Conservation (phyloP, 1,139 yeast genomes). For the Keqinozyma sinolaborantium region DNA sequence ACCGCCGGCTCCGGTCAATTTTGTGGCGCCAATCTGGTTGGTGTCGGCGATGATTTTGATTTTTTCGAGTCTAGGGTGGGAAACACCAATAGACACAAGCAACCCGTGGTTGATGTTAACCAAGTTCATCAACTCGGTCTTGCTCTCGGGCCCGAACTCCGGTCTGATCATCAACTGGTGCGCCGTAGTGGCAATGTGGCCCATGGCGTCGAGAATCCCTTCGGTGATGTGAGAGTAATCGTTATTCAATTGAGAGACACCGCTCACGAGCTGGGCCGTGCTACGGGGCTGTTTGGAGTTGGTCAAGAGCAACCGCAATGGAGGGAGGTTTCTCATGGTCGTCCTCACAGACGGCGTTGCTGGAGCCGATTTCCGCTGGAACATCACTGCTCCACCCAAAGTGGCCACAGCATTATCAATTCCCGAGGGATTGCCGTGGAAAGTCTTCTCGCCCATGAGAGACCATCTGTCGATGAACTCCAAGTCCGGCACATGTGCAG, state of each 20-base stretch:
- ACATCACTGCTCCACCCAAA: slow-evolving; percentile 93
- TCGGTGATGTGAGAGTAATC: slow-evolving; percentile 53
- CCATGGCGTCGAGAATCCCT: slow-evolving; percentile 70
- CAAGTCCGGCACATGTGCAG: slow-evolving; percentile 42
- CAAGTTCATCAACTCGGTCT: slow-evolving; percentile 53
- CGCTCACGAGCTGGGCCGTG: slow-evolving; percentile 78
- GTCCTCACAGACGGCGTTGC: slow-evolving; percentile 57
- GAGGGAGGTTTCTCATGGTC: slow-evolving; percentile 70
- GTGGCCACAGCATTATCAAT: slow-evolving; percentile 96
- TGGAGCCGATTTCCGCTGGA: slow-evolving; percentile 59
- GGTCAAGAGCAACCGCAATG: slow-evolving; percentile 69
- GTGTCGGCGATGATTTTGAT: slow-evolving; percentile 63
- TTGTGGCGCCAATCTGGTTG: slow-evolving; percentile 74
- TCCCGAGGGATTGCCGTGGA: slow-evolving; percentile 97
- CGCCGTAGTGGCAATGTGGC: slow-evolving; percentile 64
- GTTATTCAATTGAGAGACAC: slow-evolving; percentile 57
- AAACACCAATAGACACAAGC: slow-evolving; percentile 81
- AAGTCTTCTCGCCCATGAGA: slow-evolving; percentile 88
- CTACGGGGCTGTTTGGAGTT: slow-evolving; percentile 85
- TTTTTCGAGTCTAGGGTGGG: slow-evolving; percentile 82
- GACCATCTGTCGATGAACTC: slow-evolving; percentile 81
- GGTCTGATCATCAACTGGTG: slow-evolving; percentile 56
- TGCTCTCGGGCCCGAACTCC: slow-evolving; percentile 42
- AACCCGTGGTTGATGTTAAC: slow-evolving; percentile 88
- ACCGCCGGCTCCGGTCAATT: slow-evolving; percentile 98